A percentile compares a stretch with the other conserved stretches of the same genome.
Evolutionary conservation across 2,329 filamentous ascomycete genomes (phyloP).

Genomic region (Aspergillus fischeri): DNA sequence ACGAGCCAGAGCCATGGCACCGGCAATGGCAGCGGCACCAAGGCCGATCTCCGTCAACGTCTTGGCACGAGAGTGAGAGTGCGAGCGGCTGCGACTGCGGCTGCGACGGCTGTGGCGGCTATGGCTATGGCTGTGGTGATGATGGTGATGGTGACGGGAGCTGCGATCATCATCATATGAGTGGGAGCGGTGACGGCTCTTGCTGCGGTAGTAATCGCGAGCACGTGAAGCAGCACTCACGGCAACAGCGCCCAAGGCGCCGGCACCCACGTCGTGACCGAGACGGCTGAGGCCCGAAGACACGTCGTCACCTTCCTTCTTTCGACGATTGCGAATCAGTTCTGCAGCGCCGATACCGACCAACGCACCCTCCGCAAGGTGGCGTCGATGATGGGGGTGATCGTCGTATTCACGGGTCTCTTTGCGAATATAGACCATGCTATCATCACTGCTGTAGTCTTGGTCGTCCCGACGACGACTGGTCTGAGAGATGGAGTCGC

Average conservation of each 20-base stretch:
- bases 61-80: conserved; percentile 47
- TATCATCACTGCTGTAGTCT: conserved; percentile 57
- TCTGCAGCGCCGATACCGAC: conserved; percentile 59
- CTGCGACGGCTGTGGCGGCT: conserved; percentile 27
- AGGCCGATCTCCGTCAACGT: conserved; percentile 51
- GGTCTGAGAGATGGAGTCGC: conserved; percentile 51
- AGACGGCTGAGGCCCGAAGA: conserved; percentile 48
- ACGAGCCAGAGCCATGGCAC: conserved; percentile 54
- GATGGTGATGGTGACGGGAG: conserved; percentile 31
- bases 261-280: conserved; percentile 54
- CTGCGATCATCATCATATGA: conserved; percentile 39
- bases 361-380: conserved; percentile 60
- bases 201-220: conserved; percentile 47
- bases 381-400: conserved; percentile 49
- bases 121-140: conserved; percentile 21
- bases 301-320: conserved; percentile 52
- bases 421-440: conserved; percentile 57
- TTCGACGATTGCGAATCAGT: conserved; percentile 55
- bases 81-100: conserved; percentile 43
- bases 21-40: conserved; percentile 57
- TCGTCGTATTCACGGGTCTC: conserved; percentile 43
- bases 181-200: conserved; percentile 40
- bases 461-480: conserved; percentile 37
- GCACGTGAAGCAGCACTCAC: conserved; percentile 54
- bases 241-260: conserved; percentile 58